phyloP scores from a whole-genome alignment of 257 asterid genomes.

The Ilex aquifolium region DNA sequence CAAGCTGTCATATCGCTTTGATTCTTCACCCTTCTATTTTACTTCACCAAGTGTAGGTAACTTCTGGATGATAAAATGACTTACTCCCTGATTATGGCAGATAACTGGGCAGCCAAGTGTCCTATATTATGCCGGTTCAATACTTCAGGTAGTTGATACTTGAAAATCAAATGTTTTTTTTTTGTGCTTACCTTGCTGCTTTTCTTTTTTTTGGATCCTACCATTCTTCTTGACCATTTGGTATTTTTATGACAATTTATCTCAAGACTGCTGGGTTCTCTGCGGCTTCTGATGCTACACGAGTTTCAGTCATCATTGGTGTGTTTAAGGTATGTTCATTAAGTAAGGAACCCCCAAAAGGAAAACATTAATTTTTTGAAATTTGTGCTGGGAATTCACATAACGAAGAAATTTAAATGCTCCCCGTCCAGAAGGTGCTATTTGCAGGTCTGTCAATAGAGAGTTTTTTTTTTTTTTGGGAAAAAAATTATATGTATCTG shows the following conservation, averaged over 20 bases:
- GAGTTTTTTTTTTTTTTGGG: background rate
- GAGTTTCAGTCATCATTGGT: conserved; percentile 84
- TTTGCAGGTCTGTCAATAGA: background rate
- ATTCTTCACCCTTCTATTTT: no score
- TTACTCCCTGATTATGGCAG: conserved; percentile 33
- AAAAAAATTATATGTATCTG: conserved; percentile 10
- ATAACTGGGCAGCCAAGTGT: conserved; percentile 99
- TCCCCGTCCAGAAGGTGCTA: background rate
- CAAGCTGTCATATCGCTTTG: background rate
- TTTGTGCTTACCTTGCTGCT: conserved; percentile 1
- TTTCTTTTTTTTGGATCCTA: conserved; percentile 6
- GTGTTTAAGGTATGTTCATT: conserved; percentile 68
- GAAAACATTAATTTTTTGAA: background rate
- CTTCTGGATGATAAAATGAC: conserved; percentile 4
- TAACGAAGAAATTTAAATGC: background rate
- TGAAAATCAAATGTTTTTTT: background rate
- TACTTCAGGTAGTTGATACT: conserved; percentile 69
- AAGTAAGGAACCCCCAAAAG: background rate
- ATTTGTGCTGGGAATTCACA: background rate
- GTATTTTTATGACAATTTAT: conserved; percentile 11
- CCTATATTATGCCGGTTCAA: conserved; percentile 89
- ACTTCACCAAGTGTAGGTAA: background rate
- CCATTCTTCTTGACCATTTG: conserved; percentile 2
- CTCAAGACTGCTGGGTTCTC: conserved; percentile 87
- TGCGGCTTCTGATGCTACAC: conserved; percentile 95